phyloP scores from a whole-genome alignment of 805 yeast species.

The Wickerhamomyces hampshirensis region DNA sequence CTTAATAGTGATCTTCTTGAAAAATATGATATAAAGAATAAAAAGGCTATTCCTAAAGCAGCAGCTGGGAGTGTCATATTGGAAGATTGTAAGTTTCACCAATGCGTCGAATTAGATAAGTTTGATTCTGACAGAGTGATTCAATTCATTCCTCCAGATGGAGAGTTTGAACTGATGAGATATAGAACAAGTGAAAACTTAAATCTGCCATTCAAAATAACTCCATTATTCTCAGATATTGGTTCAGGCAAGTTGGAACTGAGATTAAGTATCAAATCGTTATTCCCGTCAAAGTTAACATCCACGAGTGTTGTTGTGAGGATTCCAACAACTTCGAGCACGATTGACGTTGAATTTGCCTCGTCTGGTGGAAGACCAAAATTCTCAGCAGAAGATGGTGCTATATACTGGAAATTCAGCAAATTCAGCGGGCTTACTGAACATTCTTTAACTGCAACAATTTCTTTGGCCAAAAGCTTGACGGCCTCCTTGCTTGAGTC shows the following conservation, averaged over 20 bases:
- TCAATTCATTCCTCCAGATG: conserved; percentile 83
- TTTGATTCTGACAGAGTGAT: conserved; percentile 64
- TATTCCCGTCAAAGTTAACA: conserved; percentile 49
- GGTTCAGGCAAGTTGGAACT: conserved; percentile 47
- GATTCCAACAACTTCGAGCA: conserved; percentile 66
- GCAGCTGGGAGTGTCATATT: conserved; percentile 49
- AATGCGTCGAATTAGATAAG: conserved; percentile 70
- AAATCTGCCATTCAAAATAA: conserved; percentile 65
- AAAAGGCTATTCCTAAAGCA: conserved; percentile 32
- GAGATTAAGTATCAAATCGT: conserved; percentile 56
- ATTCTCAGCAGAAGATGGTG: conserved; percentile 59
- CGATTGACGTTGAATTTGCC: conserved; percentile 42
- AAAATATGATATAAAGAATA: conserved; percentile 26
- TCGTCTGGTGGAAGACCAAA: conserved; percentile 63
- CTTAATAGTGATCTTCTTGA: conserved; percentile 21
- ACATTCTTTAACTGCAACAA: conserved; percentile 52
- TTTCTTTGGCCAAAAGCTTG: conserved; percentile 30
- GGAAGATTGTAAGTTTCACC: conserved; percentile 82
- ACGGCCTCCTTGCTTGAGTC: conserved; percentile 6
- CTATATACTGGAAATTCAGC: conserved; percentile 64
- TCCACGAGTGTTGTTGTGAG: conserved; percentile 61
- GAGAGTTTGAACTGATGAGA: conserved; percentile 76
- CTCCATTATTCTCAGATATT: conserved; percentile 45
- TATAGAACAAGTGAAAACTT: conserved; percentile 58
- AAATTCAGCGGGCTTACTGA: conserved; percentile 67